Evolutionary conservation across 1,284 basidiomycete species (phyloP).

Genomic region (Omphalotus olearius): DNA sequence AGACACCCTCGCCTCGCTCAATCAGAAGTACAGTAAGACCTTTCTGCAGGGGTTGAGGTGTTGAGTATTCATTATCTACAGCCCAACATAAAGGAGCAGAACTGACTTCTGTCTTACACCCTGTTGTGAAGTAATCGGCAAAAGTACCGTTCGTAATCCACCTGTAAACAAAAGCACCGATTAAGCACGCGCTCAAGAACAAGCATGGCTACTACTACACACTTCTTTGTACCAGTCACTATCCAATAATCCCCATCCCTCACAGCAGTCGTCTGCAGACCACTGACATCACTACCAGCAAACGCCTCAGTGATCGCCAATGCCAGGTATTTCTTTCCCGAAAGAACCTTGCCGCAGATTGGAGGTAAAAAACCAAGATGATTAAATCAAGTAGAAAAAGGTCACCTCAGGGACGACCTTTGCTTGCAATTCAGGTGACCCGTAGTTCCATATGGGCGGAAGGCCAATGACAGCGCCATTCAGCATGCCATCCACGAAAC

Average conservation of each 20-base stretch:
- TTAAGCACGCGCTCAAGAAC: neutral
- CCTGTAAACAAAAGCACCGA: constrained; percentile 26
- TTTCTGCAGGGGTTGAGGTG: constrained; percentile 33
- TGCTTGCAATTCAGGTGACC: constrained; percentile 69
- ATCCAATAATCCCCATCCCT: constrained; percentile 83
- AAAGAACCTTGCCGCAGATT: constrained; percentile 39
- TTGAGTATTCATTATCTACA: neutral
- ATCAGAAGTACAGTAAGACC: constrained; percentile 90
- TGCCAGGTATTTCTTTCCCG: constrained; percentile 78
- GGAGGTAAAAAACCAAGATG: constrained; percentile 21
- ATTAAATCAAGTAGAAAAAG: neutral
- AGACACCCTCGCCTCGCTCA: constrained; percentile 73
- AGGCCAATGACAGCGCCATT: constrained; percentile 79
- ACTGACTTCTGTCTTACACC: constrained; percentile 61
- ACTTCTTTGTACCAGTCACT: constrained; percentile 88
- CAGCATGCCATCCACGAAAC: constrained; percentile 73
- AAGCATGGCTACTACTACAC: constrained; percentile 18
- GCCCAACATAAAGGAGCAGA: neutral
- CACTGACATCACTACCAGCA: constrained; percentile 91
- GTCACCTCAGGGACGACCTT: constrained; percentile 62
- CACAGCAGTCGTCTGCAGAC: constrained; percentile 80
- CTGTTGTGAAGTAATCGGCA: constrained; percentile 78
- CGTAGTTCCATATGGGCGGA: constrained; percentile 86
- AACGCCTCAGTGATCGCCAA: constrained; percentile 78
- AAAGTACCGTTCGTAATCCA: constrained; percentile 95